Evolutionary conservation across 2,329 filamentous ascomycete genomes (phyloP), one percentile per base, ranked within the genome.

Genomic region (Penicillium sumatraense): DNA sequence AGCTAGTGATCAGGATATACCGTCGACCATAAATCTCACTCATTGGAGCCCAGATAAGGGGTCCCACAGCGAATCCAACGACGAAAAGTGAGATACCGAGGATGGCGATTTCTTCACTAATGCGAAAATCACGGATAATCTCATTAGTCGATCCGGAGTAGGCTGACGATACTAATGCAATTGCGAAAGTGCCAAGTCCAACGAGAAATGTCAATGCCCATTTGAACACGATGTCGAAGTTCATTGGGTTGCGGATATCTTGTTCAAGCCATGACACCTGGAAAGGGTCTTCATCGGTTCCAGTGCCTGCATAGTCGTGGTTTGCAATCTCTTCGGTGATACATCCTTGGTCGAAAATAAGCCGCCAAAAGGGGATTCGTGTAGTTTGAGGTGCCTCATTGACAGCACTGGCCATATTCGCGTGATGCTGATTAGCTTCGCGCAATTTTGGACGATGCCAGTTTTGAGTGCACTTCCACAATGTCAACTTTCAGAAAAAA

Each of bases 11-110:
- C 10, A 57, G n/a, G 10, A 51, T 23, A 23, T 42, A 40, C n/a
- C 49, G 79, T 10, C 83, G 75, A 2, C 66, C 66, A 31, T 59
- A 65, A 11, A 65, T 6, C 46, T 68, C 65, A 53, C 65, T 66
- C 45, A 68, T 33, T 18, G 65, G 62, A 5, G 63, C 73, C 73
- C 72, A 76, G 21, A 77, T 58, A 13, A 75, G 45, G 0, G 74
- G 74, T 0, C 74, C 74, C 31, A 76, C 67, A 24, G 73, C 73
- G 49, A 76, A 76, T 21, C 74, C 74, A 13, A 76, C 46, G 4
- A 77, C 67, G 50, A 75, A 76, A 4, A 77, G 63, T 9, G 73
- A 75, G 10, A 76, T 62, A 13, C 72, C 74, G 11, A 74, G 64
- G 2, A 66, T 68, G 9, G 60, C 62, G 13, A 68, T 66, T 58